These are phyloP conservation scores for Allium cepa DNA, from an alignment of 106 monocot species.

Conservation along the genomic window DNA sequence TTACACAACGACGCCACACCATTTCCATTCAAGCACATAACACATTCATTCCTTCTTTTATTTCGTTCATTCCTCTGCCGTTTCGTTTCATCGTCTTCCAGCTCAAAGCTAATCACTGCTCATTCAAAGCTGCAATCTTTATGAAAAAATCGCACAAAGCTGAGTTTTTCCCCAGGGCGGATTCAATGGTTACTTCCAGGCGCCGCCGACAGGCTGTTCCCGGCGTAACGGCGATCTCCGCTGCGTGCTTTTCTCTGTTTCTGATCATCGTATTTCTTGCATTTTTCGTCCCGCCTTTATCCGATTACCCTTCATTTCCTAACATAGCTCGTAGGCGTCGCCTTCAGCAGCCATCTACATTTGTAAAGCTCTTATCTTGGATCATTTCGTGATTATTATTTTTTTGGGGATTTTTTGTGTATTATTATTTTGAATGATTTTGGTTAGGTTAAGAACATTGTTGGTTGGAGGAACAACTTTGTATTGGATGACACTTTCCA, in stretches of 20 bases:
- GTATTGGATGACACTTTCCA: background rate
- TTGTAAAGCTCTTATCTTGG: slow-evolving; percentile 30
- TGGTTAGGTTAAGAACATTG: slow-evolving; percentile 6
- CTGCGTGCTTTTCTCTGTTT: slow-evolving; percentile 26
- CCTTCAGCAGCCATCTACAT: background rate
- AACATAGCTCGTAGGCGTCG: slow-evolving; percentile 6
- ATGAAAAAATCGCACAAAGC: background rate
- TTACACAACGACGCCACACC: background rate
- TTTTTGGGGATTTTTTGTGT: background rate
- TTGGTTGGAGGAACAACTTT: slow-evolving; percentile 7
- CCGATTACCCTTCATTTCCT: slow-evolving; percentile 17
- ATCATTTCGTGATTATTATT: background rate
- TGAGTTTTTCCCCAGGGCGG: background rate
- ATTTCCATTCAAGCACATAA: too few relatives aligned
- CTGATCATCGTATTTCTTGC: slow-evolving; percentile 31
- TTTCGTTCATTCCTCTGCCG: background rate
- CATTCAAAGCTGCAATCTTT: background rate
- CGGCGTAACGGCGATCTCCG: slow-evolving; percentile 7
- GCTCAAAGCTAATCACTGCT: background rate
- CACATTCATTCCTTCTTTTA: too few relatives aligned
- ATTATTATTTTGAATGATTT: background rate
- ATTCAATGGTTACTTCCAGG: slow-evolving; percentile 35
- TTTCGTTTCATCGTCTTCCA: background rate
- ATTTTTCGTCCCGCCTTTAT: slow-evolving; percentile 43
- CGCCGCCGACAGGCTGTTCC: slow-evolving; percentile 23